Conservation (phyloP, 345 rosid genomes). For the Linum tenue region DNA sequence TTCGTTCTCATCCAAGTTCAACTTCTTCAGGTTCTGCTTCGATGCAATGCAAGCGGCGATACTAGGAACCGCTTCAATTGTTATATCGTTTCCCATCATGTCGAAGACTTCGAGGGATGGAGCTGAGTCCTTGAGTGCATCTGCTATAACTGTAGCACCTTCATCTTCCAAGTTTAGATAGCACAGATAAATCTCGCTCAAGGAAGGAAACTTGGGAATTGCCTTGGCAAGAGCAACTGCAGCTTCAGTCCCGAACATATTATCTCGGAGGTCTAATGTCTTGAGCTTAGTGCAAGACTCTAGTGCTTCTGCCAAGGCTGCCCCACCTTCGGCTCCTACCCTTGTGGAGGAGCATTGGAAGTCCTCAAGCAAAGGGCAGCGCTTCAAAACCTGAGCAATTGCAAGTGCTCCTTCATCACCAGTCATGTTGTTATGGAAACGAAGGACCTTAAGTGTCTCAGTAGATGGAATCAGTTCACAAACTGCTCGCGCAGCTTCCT, state of each 20-base stretch:
- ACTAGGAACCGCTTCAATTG: constrained; percentile 50
- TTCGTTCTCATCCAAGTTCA: constrained; percentile 85
- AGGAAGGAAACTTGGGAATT: constrained; percentile 41
- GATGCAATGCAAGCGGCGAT: constrained; percentile 52
- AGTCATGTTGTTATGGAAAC: constrained; percentile 87
- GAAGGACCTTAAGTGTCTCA: constrained; percentile 63
- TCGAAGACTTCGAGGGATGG: constrained; percentile 63
- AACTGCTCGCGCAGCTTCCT: constrained; percentile 83
- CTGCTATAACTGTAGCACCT: constrained; percentile 52
- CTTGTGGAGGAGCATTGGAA: constrained; percentile 88
- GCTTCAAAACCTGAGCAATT: constrained; percentile 58
- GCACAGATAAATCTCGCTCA: constrained; percentile 70
- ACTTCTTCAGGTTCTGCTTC: constrained; percentile 49
- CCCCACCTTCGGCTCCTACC: constrained; percentile 65
- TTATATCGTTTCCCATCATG: constrained; percentile 87
- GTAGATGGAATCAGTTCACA: constrained; percentile 82
- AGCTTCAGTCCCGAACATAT: constrained; percentile 71
- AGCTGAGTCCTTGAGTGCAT: constrained; percentile 60
- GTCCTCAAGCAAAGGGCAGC: constrained; percentile 55
- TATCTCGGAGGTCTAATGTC: constrained; percentile 84
- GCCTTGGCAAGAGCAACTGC: constrained; percentile 71
- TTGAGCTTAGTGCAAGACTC: constrained; percentile 46
- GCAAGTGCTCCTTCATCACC: constrained; percentile 85
- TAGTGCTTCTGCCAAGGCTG: constrained; percentile 73
- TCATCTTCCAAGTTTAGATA: constrained; percentile 81